Evolutionary conservation across 1,284 basidiomycete genomes (phyloP), one percentile per base, ranked within the genome.

Genomic region (Pholiota adiposa): DNA sequence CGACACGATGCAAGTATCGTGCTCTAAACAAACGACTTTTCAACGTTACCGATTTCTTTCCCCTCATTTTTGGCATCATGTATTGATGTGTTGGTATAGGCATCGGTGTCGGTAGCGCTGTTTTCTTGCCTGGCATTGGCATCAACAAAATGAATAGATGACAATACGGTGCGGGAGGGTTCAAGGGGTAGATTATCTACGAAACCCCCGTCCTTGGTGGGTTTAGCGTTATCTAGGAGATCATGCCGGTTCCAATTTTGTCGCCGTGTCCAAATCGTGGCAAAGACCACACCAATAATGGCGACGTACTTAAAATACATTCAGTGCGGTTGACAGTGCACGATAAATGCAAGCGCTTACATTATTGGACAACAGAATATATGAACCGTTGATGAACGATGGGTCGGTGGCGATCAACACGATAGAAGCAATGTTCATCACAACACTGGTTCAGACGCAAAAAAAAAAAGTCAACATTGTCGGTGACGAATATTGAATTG

Each of bases 241-340:
- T 55, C 44, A 29, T 56, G 49, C 12, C 36, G 51, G 33, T 59
- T 62, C 61, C 58, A 59, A 23, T 56, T 59, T 25, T 59, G 50
- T 14, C 51, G 56, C 18, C 56, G 50, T 2, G 73, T 70, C 75
- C 75, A 77, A 40, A 77, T 67, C 0, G 76, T 77, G 33, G 74
- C 76, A 48, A 78, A 73, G 21, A 77, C 70, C 8, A 76, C 71
- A 3, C 76, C 75, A 25, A 77, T 64, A 51, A 77, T 77, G 34
- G 69, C 68, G 51, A 76, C 60, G 54, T 73, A 75, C 58, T 51
- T 5, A 21, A 68, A 54, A 72, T 70, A 16, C 67, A 49, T n/a
- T 50, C 25, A 5, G 44, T 44, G n/a, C 48, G 33, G 16, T 46
- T 6, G 46, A 19, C 33, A 54, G 48, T 18, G 27, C 23, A 6